Conservation (phyloP, 331 rosid species). For the Erythrophleum ivorense region DNA sequence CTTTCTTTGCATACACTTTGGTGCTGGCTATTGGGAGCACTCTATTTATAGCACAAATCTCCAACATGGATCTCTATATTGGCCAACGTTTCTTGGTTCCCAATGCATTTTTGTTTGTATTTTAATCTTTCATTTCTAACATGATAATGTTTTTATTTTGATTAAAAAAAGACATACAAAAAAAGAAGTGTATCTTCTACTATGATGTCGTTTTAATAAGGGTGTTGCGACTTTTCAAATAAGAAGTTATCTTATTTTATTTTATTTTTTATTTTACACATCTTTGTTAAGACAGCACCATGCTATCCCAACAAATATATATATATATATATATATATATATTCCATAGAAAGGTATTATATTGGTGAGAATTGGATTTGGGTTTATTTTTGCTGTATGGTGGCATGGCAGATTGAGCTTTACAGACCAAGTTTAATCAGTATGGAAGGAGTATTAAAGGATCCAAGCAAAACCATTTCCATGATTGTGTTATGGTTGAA, state of each 20-base stretch:
- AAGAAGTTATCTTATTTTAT: too few relatives aligned
- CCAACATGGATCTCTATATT: background rate
- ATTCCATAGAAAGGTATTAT: background rate
- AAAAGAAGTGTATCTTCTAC: too few relatives aligned
- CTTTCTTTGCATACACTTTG: background rate
- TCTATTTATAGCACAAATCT: background rate
- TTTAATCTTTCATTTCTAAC: background rate
- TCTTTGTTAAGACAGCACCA: too few relatives aligned
- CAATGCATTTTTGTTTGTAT: background rate
- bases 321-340: too few relatives aligned
- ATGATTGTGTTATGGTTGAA: background rate
- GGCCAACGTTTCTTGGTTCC: background rate
- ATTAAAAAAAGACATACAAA: too few relatives aligned
- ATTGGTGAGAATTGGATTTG: background rate
- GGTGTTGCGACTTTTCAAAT: too few relatives aligned
- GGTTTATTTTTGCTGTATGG: background rate
- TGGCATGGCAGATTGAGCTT: constrained; percentile 2
- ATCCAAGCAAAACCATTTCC: background rate
- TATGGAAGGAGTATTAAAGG: background rate
- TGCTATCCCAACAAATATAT: too few relatives aligned
- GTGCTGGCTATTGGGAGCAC: background rate
- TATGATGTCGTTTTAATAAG: too few relatives aligned
- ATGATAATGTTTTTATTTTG: background rate
- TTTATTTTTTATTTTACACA: too few relatives aligned
- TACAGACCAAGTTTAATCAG: background rate